Base-by-base conservation (phyloP, 305 asterid species). In the Striga hermonthica region DNA sequence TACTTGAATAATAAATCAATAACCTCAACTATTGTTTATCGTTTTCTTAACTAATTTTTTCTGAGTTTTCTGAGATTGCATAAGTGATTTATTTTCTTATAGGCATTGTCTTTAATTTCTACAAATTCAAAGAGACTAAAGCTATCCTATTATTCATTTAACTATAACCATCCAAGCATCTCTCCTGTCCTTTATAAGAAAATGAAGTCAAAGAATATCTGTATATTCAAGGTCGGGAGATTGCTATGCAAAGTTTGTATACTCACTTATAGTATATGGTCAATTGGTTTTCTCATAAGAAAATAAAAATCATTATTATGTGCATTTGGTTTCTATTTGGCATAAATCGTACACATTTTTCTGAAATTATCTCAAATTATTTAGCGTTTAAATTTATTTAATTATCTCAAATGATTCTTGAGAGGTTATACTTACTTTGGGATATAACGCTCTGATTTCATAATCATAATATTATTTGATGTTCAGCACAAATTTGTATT, bases 401-500 rank as follows among this genome's bases (percentile, higher is more conserved):
- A 45, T 45, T 4, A 45, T 11, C 50, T 4, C 13, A 41, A 41
- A 41, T 41, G 47, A 41, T 41, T 41, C 1, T 15, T 6, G 6
- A 50, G 57, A 31, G 10, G 41, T 15, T 57, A 7, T 39, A 4
- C 48, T 72, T 50, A 54, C 70, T 4, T 56, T 69, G 70, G 48
- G 49, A 35, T 60, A 55, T 69, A 40, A 34, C 7, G 11, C 1
- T 22, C 31, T 22, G 31, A 22, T 22, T 22, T 22, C 31, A 2
- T 22, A 22, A 22, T 22, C 31, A 22, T 22, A 0, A 22, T 8
- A 22, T 37, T 61, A 9, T 74, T 54, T 66, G 71, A 74, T 78
- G 54, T 70, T 67, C 84, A 91, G 98, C 71, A 87, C 75, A 91
- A 87, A 71, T 89, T 84, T 70, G 87, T 85, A 14, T 85, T 87